Conservation (phyloP, 2,329 filamentous ascomycete genomes). For the Pseudogymnoascus sp. region DNA sequence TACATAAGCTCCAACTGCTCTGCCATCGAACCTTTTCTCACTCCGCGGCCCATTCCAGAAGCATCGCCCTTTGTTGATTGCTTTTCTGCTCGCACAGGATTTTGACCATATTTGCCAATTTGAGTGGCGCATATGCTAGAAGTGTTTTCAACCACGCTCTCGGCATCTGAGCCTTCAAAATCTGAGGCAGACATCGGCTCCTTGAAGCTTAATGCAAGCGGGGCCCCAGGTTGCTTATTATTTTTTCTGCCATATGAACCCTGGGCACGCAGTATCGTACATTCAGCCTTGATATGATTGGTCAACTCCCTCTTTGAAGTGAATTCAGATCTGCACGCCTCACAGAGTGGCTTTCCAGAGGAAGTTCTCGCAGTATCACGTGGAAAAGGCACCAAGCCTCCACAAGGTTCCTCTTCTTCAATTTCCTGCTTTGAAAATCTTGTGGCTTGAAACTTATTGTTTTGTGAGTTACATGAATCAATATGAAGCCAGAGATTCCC, state of each 20-base stretch:
- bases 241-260: not conserved
- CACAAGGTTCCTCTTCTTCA: not conserved
- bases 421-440: not conserved
- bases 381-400: not conserved
- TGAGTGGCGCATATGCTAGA: not conserved
- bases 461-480: not conserved
- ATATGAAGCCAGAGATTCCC: not conserved
- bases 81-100: not conserved
- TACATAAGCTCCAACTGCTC: not conserved
- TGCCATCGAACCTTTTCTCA: not conserved
- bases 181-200: not conserved
- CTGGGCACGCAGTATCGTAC: not conserved
- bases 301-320: not conserved
- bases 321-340: not conserved
- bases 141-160: not conserved
- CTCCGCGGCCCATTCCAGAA: not conserved
- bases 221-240: not conserved
- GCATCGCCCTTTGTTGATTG: not conserved
- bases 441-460: not conserved
- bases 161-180: not conserved
- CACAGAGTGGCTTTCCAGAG: not conserved
- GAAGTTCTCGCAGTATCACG: not conserved
- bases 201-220: not conserved
- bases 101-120: not conserved
- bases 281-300: not conserved